phyloP scores from a whole-genome alignment of 2,329 filamentous ascomycete species.

The Diaporthe sp. region DNA sequence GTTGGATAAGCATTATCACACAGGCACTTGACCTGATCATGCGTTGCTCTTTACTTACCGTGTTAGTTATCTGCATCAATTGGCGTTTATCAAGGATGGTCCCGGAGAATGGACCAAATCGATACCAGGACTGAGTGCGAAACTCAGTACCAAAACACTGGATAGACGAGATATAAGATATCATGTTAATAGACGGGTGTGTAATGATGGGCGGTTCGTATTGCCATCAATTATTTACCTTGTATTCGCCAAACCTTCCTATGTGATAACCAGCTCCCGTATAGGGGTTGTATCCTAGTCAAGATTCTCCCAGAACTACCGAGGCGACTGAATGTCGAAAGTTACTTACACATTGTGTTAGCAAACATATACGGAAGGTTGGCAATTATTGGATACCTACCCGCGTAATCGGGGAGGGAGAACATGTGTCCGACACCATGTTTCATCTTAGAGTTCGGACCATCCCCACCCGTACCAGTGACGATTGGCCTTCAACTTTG shows the following conservation, averaged over 20 bases:
- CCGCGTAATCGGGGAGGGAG: background rate
- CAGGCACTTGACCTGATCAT: no score
- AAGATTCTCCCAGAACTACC: no score
- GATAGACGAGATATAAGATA: background rate
- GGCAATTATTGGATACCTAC: background rate
- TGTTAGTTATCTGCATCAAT: background rate
- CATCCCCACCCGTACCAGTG: background rate
- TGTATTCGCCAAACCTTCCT: background rate
- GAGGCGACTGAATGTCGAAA: background rate
- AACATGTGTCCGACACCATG: background rate
- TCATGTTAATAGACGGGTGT: background rate
- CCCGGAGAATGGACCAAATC: background rate
- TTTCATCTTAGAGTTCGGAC: constrained; percentile 5
- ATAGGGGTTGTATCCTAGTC: background rate
- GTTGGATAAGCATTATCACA: background rate
- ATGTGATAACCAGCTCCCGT: background rate
- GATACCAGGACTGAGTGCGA: constrained; percentile 1
- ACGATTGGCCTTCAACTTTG: background rate
- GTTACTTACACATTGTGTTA: background rate
- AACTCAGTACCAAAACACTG: background rate
- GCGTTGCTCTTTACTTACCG: background rate
- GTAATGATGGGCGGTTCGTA: background rate
- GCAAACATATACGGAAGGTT: background rate
- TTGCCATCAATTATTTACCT: no score
- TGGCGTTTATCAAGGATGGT: background rate